These are phyloP conservation scores for Pugionium cornutum DNA, from an alignment of 345 rosid species.

Conservation along the genomic window DNA sequence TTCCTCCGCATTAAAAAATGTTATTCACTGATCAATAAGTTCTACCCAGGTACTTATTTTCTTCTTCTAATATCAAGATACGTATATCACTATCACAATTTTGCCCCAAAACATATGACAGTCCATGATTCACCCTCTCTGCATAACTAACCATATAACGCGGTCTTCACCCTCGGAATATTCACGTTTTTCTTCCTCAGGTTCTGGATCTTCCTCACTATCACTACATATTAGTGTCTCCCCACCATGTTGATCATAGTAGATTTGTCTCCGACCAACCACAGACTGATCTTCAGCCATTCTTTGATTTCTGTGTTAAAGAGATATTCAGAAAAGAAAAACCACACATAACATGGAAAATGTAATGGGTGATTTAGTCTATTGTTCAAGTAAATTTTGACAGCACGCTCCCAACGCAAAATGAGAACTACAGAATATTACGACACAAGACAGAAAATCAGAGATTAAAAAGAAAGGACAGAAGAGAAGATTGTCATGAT, in stretches of 20 bases:
- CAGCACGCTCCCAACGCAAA: constrained; percentile 13
- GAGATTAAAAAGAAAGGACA: neutral
- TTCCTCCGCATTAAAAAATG: constrained; percentile 18
- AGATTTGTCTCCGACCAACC: constrained; percentile 96
- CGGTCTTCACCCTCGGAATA: constrained; percentile 85
- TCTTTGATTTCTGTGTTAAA: constrained; percentile 85
- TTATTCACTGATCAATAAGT: constrained; percentile 4
- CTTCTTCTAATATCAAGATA: constrained; percentile 12
- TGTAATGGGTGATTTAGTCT: constrained; percentile 1
- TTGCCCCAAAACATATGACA: neutral
- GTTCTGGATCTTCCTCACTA: constrained; percentile 84
- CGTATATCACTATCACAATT: constrained; percentile 11
- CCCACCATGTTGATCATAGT: constrained; percentile 90
- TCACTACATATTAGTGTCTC: constrained; percentile 96
- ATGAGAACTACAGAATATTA: neutral
- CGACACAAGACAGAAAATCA: neutral
- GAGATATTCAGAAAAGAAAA: constrained; percentile 44
- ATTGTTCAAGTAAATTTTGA: neutral
- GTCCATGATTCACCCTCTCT: constrained; percentile 13
- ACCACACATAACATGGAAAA: constrained; percentile 35
- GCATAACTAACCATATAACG: constrained; percentile 64
- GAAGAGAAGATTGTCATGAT: neutral
- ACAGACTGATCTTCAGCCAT: constrained; percentile 99
- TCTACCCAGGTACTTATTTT: neutral
- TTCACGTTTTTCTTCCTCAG: constrained; percentile 80